These are phyloP conservation scores for Penicillium coprophilum DNA, from an alignment of 495 filamentous ascomycete genomes.

Conservation along the genomic window DNA sequence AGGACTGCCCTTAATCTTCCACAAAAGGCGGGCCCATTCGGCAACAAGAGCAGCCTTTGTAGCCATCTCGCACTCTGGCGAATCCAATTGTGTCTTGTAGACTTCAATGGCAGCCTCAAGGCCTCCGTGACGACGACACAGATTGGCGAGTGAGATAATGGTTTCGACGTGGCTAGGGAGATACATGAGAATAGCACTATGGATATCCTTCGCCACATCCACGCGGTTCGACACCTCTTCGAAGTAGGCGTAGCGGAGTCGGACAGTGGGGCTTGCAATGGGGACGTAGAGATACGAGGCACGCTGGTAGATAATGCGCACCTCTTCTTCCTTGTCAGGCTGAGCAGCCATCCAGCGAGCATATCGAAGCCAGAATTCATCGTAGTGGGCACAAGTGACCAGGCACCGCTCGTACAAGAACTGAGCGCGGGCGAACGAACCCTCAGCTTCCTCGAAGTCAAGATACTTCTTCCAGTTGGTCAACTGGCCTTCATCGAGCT, in stretches of 20 bases:
- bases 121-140: constrained; percentile 80
- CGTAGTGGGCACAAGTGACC: constrained; percentile 89
- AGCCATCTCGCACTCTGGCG: constrained; percentile 66
- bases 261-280: constrained; percentile 74
- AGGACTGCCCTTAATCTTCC: constrained; percentile 83
- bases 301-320: constrained; percentile 88
- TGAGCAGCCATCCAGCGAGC: constrained; percentile 95
- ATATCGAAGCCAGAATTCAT: constrained; percentile 97
- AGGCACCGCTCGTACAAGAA: constrained; percentile 94
- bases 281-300: constrained; percentile 82
- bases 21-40: constrained; percentile 85
- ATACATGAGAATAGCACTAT: constrained; percentile 70
- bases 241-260: constrained; percentile 90
- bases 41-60: constrained; percentile 85
- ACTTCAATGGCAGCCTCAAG: constrained; percentile 85
- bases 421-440: constrained; percentile 68
- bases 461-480: constrained; percentile 96
- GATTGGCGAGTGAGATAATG: constrained; percentile 84
- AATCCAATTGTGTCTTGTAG: constrained; percentile 77
- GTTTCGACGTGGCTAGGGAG: constrained; percentile 80
- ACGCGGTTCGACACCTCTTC: constrained; percentile 79
- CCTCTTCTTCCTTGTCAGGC: constrained; percentile 80
- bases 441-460: constrained; percentile 90
- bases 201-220: constrained; percentile 78
- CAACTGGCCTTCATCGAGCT: constrained; percentile 81